Base-by-base conservation (phyloP, 1,139 yeast species). In the Yamadazyma diddensiae region DNA sequence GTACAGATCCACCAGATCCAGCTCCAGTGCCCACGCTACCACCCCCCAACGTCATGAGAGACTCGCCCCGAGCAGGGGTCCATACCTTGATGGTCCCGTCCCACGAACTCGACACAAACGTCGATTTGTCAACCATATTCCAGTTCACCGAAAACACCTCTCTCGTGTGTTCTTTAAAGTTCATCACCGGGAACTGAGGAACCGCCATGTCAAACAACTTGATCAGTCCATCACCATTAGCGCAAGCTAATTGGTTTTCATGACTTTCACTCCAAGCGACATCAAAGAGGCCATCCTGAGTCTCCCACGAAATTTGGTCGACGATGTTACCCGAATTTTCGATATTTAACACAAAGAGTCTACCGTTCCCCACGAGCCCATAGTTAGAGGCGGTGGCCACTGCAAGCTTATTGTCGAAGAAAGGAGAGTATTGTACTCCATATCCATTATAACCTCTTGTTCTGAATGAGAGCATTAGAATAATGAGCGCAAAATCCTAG, bases 301-400 rank as follows among this genome's bases (percentile, higher is more conserved):
- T 90, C 41, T 88, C 90, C 67, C 87, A 90, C 11, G 71, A 60
- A 4, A 72, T 63, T 34, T 77, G 80, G 26, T 73, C 73, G 5
- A 52, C 49, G 15, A 86, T 71, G 14, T 53, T 52, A 1, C 97
- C 97, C 39, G 69, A 65, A 7, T 79, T 75, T 30, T 73, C 77
- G 33, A 92, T 82, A 33, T 77, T 77, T 22, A 90, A 62, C 2
- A 90, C 65, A 47, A 67, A 81, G 19, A 92, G 64, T 42, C 86
- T 71, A 3, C 98, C 98, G 55, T 92, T 92, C 3, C 98, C 98
- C 3, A 87, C 96, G 7, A 92, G 66, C 2, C 97, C 97, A 57
- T 82, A 92, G 59, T 92, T 92, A 21, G 97, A 87, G 0, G 96
- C 82, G 0, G 94, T 70, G 1, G 95, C 94, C 21, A 87, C 94